phyloP scores from a whole-genome alignment of 176 grass and related monocot genomes.

The Cenchrus fungigraminus region DNA sequence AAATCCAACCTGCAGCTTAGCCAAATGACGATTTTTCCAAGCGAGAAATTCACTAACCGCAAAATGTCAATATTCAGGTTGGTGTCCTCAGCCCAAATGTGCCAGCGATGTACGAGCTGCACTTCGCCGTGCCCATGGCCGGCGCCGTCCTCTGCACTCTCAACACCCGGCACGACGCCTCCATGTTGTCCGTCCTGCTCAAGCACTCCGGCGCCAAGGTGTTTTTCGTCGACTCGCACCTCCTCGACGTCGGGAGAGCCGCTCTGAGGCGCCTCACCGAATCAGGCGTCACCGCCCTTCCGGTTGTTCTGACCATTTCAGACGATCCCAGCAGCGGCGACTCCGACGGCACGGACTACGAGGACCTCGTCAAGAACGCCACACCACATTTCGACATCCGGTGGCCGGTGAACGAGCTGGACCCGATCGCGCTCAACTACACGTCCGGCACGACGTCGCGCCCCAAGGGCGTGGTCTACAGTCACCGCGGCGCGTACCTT shows the following conservation, averaged over 20 bases:
- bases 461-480: constrained; percentile 55
- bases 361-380: neutral
- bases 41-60: too few species aligned
- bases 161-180: constrained; percentile 38
- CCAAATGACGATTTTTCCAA: too few species aligned
- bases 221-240: constrained; percentile 51
- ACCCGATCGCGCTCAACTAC: constrained; percentile 49
- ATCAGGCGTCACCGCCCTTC: neutral
- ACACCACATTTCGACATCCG: constrained; percentile 15
- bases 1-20: too few species aligned
- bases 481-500: constrained; percentile 53
- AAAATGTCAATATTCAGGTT: constrained; percentile 23
- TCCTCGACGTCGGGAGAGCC: constrained; percentile 25
- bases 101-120: constrained; percentile 55
- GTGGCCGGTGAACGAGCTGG: constrained; percentile 39
- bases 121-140: constrained; percentile 58
- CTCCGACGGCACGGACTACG: neutral
- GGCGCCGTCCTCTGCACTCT: constrained; percentile 51
- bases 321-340: neutral
- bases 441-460: constrained; percentile 54
- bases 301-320: neutral
- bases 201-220: constrained; percentile 57
- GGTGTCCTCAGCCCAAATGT: constrained; percentile 45
- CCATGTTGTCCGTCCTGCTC: constrained; percentile 35
- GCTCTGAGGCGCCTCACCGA: constrained; percentile 11